phyloP scores from a whole-genome alignment of 1,139 yeast species.

The Sugiyamaella japonica region DNA sequence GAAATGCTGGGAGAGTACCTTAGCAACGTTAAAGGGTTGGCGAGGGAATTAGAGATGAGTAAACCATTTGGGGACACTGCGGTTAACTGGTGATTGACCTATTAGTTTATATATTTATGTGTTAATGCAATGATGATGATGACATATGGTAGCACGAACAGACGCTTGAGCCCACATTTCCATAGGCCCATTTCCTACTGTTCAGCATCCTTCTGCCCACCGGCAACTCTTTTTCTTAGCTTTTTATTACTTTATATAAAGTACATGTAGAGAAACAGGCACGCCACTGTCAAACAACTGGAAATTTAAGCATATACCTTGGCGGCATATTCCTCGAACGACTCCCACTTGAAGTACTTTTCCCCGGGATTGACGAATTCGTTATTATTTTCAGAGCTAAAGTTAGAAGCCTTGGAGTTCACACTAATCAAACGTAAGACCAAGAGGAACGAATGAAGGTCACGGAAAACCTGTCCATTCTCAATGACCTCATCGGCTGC shows the following conservation, averaged over 20 bases:
- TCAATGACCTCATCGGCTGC: conserved; percentile 35
- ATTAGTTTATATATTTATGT: conserved; percentile 3
- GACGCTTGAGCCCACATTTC: too few relatives aligned
- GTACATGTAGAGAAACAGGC: too few relatives aligned
- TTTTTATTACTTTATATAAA: background rate
- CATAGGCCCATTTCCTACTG: too few relatives aligned
- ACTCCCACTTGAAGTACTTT: conserved; percentile 51
- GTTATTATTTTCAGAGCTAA: conserved; percentile 43
- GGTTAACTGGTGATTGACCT: conserved; percentile 44
- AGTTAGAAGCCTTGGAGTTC: conserved; percentile 41
- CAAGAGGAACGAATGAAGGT: conserved; percentile 10
- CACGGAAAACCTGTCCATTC: conserved; percentile 21
- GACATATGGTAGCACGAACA: too few relatives aligned
- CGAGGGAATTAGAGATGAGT: conserved; percentile 46
- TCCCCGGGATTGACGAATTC: conserved; percentile 57
- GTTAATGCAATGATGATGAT: background rate
- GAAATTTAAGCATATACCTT: conserved; percentile 5
- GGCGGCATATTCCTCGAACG: conserved; percentile 23
- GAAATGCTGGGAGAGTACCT: conserved; percentile 50
- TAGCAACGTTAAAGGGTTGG: conserved; percentile 50
- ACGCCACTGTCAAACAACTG: background rate
- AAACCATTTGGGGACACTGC: conserved; percentile 52
- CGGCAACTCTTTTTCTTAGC: background rate
- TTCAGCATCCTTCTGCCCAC: too few relatives aligned
- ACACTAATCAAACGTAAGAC: conserved; percentile 43